Evolutionary conservation across 2,329 filamentous ascomycete genomes (phyloP), one percentile per base, ranked within the genome.

Genomic region (Fusarium torreyae): DNA sequence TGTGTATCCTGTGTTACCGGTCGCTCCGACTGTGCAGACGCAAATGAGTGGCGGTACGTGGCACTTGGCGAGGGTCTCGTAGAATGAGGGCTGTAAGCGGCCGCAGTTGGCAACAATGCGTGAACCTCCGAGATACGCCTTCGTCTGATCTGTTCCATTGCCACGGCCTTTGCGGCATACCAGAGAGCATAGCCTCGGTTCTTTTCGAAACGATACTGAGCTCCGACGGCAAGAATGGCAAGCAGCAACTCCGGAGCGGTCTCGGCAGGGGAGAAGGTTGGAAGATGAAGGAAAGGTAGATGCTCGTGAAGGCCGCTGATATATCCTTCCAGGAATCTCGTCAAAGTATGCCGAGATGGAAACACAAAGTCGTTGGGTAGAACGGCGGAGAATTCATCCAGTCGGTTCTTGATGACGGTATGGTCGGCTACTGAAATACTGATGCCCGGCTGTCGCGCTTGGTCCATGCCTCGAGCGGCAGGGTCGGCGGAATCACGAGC

Each of bases 301-400:
- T 86, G 83, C 53, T 86, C 84, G 57, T 87, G 85, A 60, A 93
- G 92, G 0, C 90, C 90, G 60, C 85, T 87, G 54, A 92, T 86
- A 71, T 92, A 93, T 2, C 90, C 90, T 61, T 91, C 89, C 33
- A 93, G 78, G 66, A 92, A 93, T 34, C 91, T 81, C 4, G 88
- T 89, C 28, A 93, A 76, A 0, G 91, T 91, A 69, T 92, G 86
- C 5, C 91, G 86, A 6, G 90, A 92, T 2, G 91, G 91, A 50
- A 93, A 87, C 5, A 88, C 84, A 68, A 93, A 93, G 69, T 89
- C 88, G 53, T 79, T 81, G 0, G 89, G 87, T 22, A 91, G 77
- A 6, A 90, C 85, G 1, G 84, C 82, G 1, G 87, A 87, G 66
- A 91, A 91, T 63, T 90, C 87, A 20, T 88, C 84, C 1, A 91